Percentiles rank a stretch among this genome's conserved stretches.
phyloP scores from a whole-genome alignment of 495 filamentous ascomycete genomes.

The Penicillium soppii region DNA sequence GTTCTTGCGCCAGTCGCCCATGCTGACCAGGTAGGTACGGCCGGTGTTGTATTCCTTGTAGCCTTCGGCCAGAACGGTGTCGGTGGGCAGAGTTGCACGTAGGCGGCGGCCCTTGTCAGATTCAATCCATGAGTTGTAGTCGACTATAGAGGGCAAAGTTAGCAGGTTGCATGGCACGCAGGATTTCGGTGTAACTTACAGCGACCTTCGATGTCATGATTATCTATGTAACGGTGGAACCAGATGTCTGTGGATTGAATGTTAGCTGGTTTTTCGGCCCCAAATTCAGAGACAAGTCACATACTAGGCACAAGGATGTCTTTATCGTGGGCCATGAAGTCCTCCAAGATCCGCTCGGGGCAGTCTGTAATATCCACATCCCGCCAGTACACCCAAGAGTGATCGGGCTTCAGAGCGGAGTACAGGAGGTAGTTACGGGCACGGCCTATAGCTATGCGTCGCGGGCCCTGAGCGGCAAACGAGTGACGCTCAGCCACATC shows the following conservation, averaged over 20 bases:
- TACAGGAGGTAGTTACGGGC: slow-evolving; percentile 91
- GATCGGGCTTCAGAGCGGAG: slow-evolving; percentile 82
- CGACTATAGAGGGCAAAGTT: slow-evolving; percentile 55
- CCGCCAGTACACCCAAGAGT: slow-evolving; percentile 99
- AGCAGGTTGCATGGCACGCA: slow-evolving; percentile 3
- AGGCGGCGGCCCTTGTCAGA: slow-evolving; percentile 78
- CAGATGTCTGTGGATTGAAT: slow-evolving; percentile 69
- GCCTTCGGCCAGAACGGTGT: slow-evolving; percentile 85
- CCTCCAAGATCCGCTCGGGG: slow-evolving; percentile 82
- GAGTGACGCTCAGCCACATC: slow-evolving; percentile 78
- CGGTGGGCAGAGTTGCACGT: slow-evolving; percentile 67
- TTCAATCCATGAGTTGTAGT: slow-evolving; percentile 99
- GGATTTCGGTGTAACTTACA: slow-evolving; percentile 57
- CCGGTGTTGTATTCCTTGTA: slow-evolving; percentile 92
- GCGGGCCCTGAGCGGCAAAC: slow-evolving; percentile 84
- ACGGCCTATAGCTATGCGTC: slow-evolving; percentile 83
- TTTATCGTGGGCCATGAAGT: slow-evolving; percentile 89
- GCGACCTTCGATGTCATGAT: slow-evolving; percentile 85
- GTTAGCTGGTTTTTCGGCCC: slow-evolving; percentile 20
- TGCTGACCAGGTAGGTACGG: slow-evolving; percentile 77
- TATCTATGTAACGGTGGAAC: slow-evolving; percentile 91
- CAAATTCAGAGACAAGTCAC: slow-evolving; percentile 25
- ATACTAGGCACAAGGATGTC: slow-evolving; percentile 95
- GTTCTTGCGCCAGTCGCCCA: slow-evolving; percentile 89
- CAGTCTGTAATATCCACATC: slow-evolving; percentile 96